These are phyloP conservation scores for Colletotrichum sp. DNA, from an alignment of 2,329 filamentous ascomycete genomes.

Conservation along the genomic window DNA sequence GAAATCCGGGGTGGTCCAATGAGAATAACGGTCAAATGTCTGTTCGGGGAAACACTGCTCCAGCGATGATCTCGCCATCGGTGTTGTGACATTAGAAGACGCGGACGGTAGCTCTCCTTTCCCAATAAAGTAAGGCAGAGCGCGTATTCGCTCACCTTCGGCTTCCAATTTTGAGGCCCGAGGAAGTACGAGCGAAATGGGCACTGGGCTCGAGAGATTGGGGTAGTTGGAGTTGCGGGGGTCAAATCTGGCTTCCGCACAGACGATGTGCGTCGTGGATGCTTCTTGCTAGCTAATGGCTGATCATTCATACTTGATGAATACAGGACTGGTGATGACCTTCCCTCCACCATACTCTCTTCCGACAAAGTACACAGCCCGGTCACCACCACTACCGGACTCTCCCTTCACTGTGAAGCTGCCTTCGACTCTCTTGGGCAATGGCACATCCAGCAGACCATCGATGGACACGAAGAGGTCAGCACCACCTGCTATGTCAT, in stretches of 20 bases:
- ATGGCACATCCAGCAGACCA: constrained; percentile 18
- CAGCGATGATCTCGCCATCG: neutral
- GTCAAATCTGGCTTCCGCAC: neutral
- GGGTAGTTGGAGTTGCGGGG: neutral
- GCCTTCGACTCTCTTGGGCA: constrained; percentile 26
- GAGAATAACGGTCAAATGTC: neutral
- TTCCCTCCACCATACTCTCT: constrained; percentile 7
- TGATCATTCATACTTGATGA: neutral
- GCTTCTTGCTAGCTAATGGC: neutral
- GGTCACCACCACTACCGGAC: neutral
- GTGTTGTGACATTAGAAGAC: neutral
- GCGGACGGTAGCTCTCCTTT: neutral
- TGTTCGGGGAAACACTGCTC: neutral
- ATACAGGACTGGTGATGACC: constrained; percentile 11
- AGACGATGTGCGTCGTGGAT: neutral
- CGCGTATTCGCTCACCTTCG: neutral
- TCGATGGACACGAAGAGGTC: constrained; percentile 28
- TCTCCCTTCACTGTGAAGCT: constrained; percentile 2
- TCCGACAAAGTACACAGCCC: constrained; percentile 7
- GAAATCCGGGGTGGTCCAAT: neutral
- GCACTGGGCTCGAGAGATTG: neutral
- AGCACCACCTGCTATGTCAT: constrained; percentile 26
- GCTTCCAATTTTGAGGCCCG: neutral
- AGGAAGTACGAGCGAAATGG: neutral
- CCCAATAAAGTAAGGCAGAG: neutral